Evolutionary conservation across 306 rosid species (phyloP).

Genomic region (Sindora glabra): DNA sequence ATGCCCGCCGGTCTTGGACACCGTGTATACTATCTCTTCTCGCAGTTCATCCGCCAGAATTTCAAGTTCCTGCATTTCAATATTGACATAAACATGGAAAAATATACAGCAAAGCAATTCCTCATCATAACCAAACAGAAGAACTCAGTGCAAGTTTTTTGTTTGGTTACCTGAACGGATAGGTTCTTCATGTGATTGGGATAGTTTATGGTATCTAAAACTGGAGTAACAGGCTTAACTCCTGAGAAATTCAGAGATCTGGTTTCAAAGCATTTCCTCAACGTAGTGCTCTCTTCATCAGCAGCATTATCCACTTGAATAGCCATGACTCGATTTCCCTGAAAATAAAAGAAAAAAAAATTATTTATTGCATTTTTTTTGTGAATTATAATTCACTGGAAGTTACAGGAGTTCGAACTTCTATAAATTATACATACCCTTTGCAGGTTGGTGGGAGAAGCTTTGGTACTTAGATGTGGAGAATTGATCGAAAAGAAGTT

Average conservation of each 20-base stretch:
- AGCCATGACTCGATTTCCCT: slow-evolving; percentile 22
- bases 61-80: slow-evolving; percentile 39
- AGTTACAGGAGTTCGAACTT: not conserved
- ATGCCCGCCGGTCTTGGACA: slow-evolving; percentile 56
- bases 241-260: slow-evolving; percentile 41
- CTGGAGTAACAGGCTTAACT: slow-evolving; percentile 53
- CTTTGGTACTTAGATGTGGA: not conserved
- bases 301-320: not conserved
- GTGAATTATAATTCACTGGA: not conserved
- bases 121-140: not conserved
- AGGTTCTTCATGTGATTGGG: slow-evolving; percentile 61
- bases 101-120: not conserved
- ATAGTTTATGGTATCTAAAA: slow-evolving; percentile 46
- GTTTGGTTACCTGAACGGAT: slow-evolving; percentile 25
- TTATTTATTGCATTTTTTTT: not conserved
- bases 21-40: slow-evolving; percentile 44
- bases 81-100: not conserved
- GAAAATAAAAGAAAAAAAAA: not conserved
- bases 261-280: not conserved
- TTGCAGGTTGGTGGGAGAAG: not conserved
- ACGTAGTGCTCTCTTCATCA: not conserved
- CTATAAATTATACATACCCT: slow-evolving; percentile 15
- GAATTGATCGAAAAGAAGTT: not conserved
- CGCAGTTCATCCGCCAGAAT: slow-evolving; percentile 41
- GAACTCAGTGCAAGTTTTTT: too few species aligned